Percentiles rank a stretch among this genome's conserved stretches.
phyloP scores from a whole-genome alignment of 176 grass and related monocot species.

The Musa troglodytarum region DNA sequence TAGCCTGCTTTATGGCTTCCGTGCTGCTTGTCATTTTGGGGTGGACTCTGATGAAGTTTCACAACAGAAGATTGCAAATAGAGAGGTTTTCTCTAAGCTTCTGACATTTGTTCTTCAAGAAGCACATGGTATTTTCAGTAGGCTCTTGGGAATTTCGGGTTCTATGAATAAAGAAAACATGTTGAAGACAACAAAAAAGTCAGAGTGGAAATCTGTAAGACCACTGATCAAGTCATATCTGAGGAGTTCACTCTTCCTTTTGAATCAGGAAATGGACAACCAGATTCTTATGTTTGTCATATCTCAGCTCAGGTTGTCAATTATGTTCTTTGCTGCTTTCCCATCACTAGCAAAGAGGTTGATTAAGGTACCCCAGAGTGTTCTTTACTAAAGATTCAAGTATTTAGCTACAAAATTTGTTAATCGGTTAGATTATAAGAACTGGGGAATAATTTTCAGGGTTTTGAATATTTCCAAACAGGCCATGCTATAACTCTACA shows the following conservation, averaged over 20 bases:
- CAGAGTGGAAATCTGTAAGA: no score
- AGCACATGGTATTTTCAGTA: conserved; percentile 46
- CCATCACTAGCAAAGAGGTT: no score
- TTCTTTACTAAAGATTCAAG: not conserved
- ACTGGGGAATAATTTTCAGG: not conserved
- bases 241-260: no score
- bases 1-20: conserved; percentile 69
- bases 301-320: no score
- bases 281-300: no score
- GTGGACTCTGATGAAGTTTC: conserved; percentile 33
- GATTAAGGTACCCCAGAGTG: no score
- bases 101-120: conserved; percentile 63
- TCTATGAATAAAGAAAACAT: no score
- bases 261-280: no score
- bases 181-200: no score
- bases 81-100: conserved; percentile 55
- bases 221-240: no score
- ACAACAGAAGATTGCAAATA: conserved; percentile 41
- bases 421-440: not conserved
- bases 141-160: conserved; percentile 57
- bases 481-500: not conserved
- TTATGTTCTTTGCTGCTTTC: no score
- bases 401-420: not conserved
- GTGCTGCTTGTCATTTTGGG: conserved; percentile 57
- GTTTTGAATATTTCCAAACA: not conserved